phyloP scores from a whole-genome alignment of 768 basidiomycete species.

The Boletus rex-veris region DNA sequence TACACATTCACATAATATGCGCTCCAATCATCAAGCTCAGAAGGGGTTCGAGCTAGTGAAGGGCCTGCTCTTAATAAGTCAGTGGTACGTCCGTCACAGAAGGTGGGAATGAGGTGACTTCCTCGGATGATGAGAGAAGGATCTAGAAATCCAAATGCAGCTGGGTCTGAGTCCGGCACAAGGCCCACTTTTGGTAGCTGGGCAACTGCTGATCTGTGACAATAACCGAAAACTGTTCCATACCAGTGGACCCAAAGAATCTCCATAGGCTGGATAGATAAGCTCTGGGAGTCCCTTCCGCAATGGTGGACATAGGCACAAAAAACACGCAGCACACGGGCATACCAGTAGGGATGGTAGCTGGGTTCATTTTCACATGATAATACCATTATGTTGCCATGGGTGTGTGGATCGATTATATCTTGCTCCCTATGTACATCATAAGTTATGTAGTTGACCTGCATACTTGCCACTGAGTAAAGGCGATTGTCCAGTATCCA shows the following conservation, averaged over 20 bases:
- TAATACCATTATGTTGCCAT: slow-evolving; percentile 25
- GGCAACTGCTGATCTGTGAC: slow-evolving; percentile 3
- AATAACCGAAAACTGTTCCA: slow-evolving; percentile 7
- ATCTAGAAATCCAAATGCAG: slow-evolving; percentile 28
- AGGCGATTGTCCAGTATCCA: slow-evolving; percentile 14
- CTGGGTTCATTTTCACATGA: slow-evolving; percentile 1
- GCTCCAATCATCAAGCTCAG: slow-evolving; percentile 16
- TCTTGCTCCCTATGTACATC: slow-evolving; percentile 26
- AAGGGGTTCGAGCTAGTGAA: neutral
- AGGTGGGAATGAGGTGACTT: slow-evolving; percentile 36
- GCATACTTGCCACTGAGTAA: slow-evolving; percentile 20
- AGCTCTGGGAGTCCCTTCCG: neutral
- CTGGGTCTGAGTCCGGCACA: neutral
- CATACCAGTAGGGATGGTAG: slow-evolving; percentile 33
- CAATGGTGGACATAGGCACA: slow-evolving; percentile 24
- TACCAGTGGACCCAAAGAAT: slow-evolving; percentile 24
- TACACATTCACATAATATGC: slow-evolving; percentile 29
- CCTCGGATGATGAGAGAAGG: slow-evolving; percentile 27
- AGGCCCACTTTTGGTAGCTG: slow-evolving; percentile 22
- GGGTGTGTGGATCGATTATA: slow-evolving; percentile 12
- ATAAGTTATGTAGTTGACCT: slow-evolving; percentile 34
- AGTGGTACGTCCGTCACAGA: slow-evolving; percentile 16
- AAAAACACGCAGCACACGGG: slow-evolving; percentile 27
- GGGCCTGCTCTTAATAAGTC: neutral
- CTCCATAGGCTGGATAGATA: neutral